These are phyloP conservation scores for Anthoceros angustus DNA, from an alignment of 225 moss, liverwort and hornwort genomes.

Conservation along the genomic window DNA sequence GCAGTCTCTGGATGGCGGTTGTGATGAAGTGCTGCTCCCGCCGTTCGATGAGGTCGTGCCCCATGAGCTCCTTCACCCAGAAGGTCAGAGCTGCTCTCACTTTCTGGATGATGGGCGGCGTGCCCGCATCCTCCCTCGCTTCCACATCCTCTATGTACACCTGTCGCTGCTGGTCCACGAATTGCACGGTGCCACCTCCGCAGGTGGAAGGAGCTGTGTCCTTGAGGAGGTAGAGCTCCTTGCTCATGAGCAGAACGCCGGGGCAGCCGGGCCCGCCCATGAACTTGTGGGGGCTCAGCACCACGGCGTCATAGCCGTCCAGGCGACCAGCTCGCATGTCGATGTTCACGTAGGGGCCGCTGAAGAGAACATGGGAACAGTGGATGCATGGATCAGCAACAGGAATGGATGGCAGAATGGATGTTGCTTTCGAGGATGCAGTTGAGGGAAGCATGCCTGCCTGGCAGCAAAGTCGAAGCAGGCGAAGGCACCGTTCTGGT, in stretches of 20 bases:
- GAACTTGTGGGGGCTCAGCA: slow-evolving; percentile 33
- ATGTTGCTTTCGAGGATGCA: neutral
- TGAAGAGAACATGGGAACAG: neutral
- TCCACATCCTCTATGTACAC: slow-evolving; percentile 15
- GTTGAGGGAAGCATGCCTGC: slow-evolving; percentile 6
- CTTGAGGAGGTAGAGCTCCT: slow-evolving; percentile 16
- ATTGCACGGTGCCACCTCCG: slow-evolving; percentile 19
- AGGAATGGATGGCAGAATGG: too few species aligned
- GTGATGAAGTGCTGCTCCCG: slow-evolving; percentile 14
- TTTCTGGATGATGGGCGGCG: slow-evolving; percentile 21
- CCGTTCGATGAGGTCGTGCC: slow-evolving; percentile 18
- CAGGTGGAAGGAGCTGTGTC: slow-evolving; percentile 19
- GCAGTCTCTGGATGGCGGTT: slow-evolving; percentile 17
- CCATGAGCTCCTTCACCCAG: slow-evolving; percentile 22
- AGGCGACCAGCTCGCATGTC: slow-evolving; percentile 22
- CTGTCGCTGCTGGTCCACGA: slow-evolving; percentile 12
- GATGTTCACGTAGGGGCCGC: slow-evolving; percentile 30
- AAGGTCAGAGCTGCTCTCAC: slow-evolving; percentile 19
- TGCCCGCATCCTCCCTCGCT: slow-evolving; percentile 21
- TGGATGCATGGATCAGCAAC: too few species aligned
- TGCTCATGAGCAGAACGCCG: slow-evolving; percentile 23
- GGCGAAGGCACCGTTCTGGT: slow-evolving; percentile 20
- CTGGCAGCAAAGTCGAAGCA: slow-evolving; percentile 38
- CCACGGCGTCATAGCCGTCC: slow-evolving; percentile 27
- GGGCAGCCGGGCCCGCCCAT: slow-evolving; percentile 27